Evolutionary conservation across 2,329 filamentous ascomycete species (phyloP), one percentile per base, ranked within the genome.

Genomic region (Venturia nashicola): DNA sequence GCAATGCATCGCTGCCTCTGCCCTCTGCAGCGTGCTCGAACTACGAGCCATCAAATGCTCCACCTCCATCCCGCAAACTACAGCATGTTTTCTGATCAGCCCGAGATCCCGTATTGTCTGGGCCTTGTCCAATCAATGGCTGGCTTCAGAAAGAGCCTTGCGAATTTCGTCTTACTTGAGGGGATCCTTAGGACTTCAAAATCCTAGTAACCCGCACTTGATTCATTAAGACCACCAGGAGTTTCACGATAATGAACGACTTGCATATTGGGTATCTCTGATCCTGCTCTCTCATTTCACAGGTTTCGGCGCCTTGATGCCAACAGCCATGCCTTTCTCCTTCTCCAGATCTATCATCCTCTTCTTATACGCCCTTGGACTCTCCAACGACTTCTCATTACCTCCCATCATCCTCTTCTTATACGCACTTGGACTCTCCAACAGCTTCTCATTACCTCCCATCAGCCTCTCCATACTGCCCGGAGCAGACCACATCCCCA

Each of bases 341-440:
- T 69, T 70, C 64, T 74, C 78, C 63, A 71, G 72, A 68, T 75
- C 71, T 7, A 74, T 72, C 71, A 82, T 82, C 65, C 83, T 76
- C 61, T 71, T 86, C 79, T 99, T 99, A 76, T 90, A 99, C 66
- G 90, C 87, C 69, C 91, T 84, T 9, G 94, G 94, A 73, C 86
- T 96, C 78, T 97, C 92, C 72, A 86, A 60, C 39, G 27, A 87
- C 65, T 80, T 76, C 27, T 27, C 27, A 27, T 4, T 27, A 27
- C 27, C 80, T 40, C 82, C 80, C 61, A 76, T 67, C 65, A 79
- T 65, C 66, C 74, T 74, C 46, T 69, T n/a, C 67, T 79, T 36
- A 9, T 36, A 36, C 34, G 34, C 34, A 5, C 34, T 84, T 9
- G 94, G 94, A 73, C 86, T 96, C 78, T 97, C 92, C 72, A 86